Percentiles rank a stretch among this genome's conserved stretches.
These are phyloP conservation scores for Priceomyces haplophilus DNA, from an alignment of 805 yeast species.

Conservation along the genomic window DNA sequence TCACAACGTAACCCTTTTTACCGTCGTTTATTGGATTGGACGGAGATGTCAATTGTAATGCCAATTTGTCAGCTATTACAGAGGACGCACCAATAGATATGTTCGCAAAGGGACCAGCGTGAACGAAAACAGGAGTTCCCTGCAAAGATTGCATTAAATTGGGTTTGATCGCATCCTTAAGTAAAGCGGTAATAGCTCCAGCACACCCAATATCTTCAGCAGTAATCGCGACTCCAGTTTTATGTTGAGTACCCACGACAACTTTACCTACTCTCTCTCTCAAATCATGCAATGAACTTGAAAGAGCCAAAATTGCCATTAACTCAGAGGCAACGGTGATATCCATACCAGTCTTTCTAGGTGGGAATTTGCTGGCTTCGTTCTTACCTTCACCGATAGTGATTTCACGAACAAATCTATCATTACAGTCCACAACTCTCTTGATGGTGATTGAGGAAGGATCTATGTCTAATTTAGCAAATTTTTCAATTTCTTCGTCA, in stretches of 20 bases:
- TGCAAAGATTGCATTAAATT: slow-evolving; percentile 95
- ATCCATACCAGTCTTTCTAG: slow-evolving; percentile 88
- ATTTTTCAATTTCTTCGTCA: slow-evolving; percentile 66
- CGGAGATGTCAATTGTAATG: slow-evolving; percentile 73
- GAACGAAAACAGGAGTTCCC: slow-evolving; percentile 96
- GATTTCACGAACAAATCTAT: slow-evolving; percentile 83
- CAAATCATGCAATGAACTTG: slow-evolving; percentile 76
- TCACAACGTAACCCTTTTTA: slow-evolving; percentile 77
- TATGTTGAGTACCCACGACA: slow-evolving; percentile 77
- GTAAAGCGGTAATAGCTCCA: slow-evolving; percentile 90
- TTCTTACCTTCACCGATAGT: slow-evolving; percentile 91
- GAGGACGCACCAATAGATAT: slow-evolving; percentile 96
- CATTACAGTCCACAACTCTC: slow-evolving; percentile 93
- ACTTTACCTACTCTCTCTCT: slow-evolving; percentile 83
- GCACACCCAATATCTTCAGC: slow-evolving; percentile 94
- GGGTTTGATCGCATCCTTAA: slow-evolving; percentile 96
- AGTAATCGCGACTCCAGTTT: slow-evolving; percentile 77
- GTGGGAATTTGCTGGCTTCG: slow-evolving; percentile 71
- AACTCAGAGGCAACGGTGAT: slow-evolving; percentile 95
- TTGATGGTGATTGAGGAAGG: slow-evolving; percentile 88
- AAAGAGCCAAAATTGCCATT: slow-evolving; percentile 91
- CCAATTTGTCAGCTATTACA: slow-evolving; percentile 89
- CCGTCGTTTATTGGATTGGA: slow-evolving; percentile 45
- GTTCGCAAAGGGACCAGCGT: slow-evolving; percentile 98
- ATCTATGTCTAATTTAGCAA: slow-evolving; percentile 84